Evolutionary conservation across 2,329 filamentous ascomycete genomes (phyloP), one percentile per base, ranked within the genome.

Genomic region (Chalaropsis ovoidea): DNA sequence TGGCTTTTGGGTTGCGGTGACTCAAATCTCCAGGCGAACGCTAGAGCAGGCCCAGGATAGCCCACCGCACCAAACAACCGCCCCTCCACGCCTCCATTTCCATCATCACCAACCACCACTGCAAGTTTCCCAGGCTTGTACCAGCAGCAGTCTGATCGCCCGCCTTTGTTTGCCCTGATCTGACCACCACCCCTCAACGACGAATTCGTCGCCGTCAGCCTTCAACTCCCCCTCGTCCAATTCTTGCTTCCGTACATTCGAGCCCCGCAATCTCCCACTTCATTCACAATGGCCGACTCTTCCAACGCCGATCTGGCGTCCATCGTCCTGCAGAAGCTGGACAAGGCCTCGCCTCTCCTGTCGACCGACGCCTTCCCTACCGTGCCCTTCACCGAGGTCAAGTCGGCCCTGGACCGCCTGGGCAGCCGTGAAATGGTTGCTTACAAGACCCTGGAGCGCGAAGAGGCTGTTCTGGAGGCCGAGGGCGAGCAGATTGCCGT

Each of bases 351-450:
- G 70, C 81, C 86, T 58, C 77, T 92, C 70, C 77, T 86, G 71
- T 89, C 89, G 64, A 79, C 79, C 72, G 83, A 89, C 71, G 81
- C 81, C 72, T 92, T 92, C 78, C 85, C 88, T 70, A 75, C 81
- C 70, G 77, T 80, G 71, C 79, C 84, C 72, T 88, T 86, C 72
- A 79, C 82, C 68, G 82, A 84, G 67, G 78, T 96, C 73, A 97
- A 96, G 79, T 88, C 89, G 69, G 89, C 90, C 39, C 81, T 97
- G 69, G 94, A 97, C 77, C 85, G 91, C 70, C 82, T 99, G 64
- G 82, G 81, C 39, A 94, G 90, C 67, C 84, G 93, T 71, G 86
- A 86, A 62, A 96, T 96, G 90, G 80, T 97, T 69, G 80, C 82
- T 70, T 96, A 96, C 76, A 85, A 95, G 71, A 87, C 89, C 60